Base-by-base conservation (phyloP, 352 stramenopile genomes). In the Phytophthora sansomeana region DNA sequence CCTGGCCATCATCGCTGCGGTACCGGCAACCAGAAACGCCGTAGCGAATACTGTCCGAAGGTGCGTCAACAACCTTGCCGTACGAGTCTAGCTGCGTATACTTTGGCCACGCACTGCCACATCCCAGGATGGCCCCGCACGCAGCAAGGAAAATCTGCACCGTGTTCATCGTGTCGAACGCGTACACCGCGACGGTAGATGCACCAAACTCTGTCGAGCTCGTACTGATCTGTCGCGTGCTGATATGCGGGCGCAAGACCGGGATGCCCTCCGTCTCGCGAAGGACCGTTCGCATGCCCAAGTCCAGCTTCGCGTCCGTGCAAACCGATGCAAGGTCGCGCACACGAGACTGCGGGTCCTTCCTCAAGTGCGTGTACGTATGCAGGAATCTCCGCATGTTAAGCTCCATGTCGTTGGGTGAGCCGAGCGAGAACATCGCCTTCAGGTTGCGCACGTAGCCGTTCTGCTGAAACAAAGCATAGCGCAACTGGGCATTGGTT, bases 401-500 rank as follows among this genome's bases (percentile, higher is more conserved):
- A 29, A 74, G 59, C 29, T 76, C 67, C 47, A 61, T 67, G 38
- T 36, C 55, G 24, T 57, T 30, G n/a, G 60, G 43, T 33, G 56
- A 67, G 6, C 41, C 42, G 17, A 72, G 50, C 17, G 67, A 67
- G 54, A 80, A 77, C 57, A 72, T 69, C 11, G 57, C 57, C 48
- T 70, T 74, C 21, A 87, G 50, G 41, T 72, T 67, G 26, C 58
- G 65, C 24, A 89, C 60, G 39, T 88, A 85, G 14, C 63, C 58
- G 10, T 64, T 84, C 58, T 89, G 81, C 44, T 83, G 52, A 46
- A 89, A 89, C 35, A 91, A 58, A 7, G 77, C 81, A 32, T 69
- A 69, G 32, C 83, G 82, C 50, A 91, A 60, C 19, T 75, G 71
- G 5, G 72, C 61, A 41, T 89, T 91, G 17, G 75, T 43, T 26